These are phyloP conservation scores for Trebouxia sp. DNA, from an alignment of 139 green algal genomes.

Conservation along the genomic window DNA sequence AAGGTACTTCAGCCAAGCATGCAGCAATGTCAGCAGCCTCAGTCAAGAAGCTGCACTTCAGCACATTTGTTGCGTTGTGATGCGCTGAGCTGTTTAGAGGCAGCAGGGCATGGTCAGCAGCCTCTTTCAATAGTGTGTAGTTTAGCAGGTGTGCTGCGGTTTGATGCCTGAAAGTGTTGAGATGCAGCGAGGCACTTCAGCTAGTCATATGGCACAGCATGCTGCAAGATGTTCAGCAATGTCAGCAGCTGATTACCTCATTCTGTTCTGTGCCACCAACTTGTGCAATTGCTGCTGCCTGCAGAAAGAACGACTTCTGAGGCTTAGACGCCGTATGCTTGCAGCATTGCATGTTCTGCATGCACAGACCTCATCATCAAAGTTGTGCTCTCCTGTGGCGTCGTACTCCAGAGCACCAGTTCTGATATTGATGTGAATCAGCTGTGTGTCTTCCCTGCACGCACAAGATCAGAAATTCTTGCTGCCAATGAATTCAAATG, in stretches of 20 bases:
- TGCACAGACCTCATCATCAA: not conserved
- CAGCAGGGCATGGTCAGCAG: too few species aligned
- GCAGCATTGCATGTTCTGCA: not conserved
- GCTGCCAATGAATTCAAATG: not conserved
- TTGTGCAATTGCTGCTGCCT: constrained; percentile 6
- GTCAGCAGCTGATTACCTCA: not conserved
- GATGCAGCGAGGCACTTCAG: too few species aligned
- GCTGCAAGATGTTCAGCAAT: too few species aligned
- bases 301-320: not conserved
- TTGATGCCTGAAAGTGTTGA: too few species aligned
- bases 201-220: too few species aligned
- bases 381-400: not conserved
- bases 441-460: constrained; percentile 21
- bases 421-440: not conserved
- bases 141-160: too few species aligned
- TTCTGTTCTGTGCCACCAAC: constrained; percentile 10
- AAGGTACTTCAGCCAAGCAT: too few species aligned
- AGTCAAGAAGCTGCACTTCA: too few species aligned
- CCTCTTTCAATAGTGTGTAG: too few species aligned
- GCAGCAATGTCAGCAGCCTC: too few species aligned
- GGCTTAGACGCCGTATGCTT: not conserved
- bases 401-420: not conserved
- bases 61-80: too few species aligned
- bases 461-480: not conserved
- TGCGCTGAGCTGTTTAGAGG: too few species aligned